Evolutionary conservation across 176 grass and related monocot genomes (phyloP).

Genomic region (Leersia perrieri): DNA sequence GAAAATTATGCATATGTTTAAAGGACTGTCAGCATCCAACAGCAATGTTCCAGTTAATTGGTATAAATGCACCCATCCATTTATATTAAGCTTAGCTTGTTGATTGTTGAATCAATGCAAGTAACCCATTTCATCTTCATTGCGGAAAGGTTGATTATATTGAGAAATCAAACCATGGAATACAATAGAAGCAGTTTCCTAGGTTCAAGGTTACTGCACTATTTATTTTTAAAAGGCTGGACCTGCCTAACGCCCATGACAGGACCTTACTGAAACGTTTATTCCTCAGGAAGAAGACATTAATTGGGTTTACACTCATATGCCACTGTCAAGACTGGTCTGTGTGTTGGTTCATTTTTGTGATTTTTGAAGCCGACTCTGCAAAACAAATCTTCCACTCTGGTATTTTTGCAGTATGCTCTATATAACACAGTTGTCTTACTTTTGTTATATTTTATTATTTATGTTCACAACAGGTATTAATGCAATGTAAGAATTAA

Average conservation of each 20-base stretch:
- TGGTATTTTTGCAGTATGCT: background rate
- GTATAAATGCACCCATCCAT: background rate
- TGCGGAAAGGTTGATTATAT: background rate
- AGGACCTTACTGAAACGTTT: background rate
- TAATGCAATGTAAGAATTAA: background rate
- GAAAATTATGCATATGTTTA: conserved; percentile 12
- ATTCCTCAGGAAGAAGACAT: background rate
- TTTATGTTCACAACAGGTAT: background rate
- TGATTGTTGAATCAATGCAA: background rate
- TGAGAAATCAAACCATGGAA: background rate
- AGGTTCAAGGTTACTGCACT: background rate
- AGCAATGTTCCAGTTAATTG: background rate
- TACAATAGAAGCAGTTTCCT: background rate
- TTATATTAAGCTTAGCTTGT: background rate
- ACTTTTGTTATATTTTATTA: background rate
- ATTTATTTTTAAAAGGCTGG: background rate
- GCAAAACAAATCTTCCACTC: background rate
- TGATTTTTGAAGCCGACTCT: background rate
- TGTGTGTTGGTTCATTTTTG: background rate
- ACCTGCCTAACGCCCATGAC: no score
- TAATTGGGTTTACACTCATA: background rate
- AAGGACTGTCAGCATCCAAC: background rate
- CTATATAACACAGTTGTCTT: background rate
- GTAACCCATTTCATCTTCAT: background rate
- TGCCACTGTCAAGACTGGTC: background rate